phyloP scores from a whole-genome alignment of 148 eudicot species.

The Silene conica region DNA sequence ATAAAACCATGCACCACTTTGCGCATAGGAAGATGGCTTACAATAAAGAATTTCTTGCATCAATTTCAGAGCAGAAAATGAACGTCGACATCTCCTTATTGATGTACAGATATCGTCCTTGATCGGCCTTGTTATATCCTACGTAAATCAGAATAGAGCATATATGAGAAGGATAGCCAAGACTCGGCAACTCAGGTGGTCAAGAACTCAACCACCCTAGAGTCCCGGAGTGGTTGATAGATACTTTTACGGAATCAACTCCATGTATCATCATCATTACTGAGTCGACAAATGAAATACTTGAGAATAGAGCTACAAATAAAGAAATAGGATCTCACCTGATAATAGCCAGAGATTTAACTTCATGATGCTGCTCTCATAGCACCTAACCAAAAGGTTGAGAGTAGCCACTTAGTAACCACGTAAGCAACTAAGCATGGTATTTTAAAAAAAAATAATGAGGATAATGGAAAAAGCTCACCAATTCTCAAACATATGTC shows the following conservation, averaged over 20 bases:
- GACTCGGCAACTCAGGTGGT: not conserved
- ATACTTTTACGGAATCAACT: not conserved
- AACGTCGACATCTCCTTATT: conserved; percentile 71
- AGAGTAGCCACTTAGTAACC: conserved; percentile 10
- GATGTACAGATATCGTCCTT: conserved; percentile 62
- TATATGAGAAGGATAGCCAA: not conserved
- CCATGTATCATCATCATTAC: not conserved
- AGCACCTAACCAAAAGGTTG: conserved; percentile 57
- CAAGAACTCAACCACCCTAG: not conserved
- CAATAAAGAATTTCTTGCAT: conserved; percentile 95
- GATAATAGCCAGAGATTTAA: conserved; percentile 86
- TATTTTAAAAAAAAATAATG: not conserved
- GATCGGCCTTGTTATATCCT: conserved; percentile 93
- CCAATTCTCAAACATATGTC: conserved; percentile 86
- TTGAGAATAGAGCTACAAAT: not conserved
- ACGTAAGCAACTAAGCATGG: conserved; percentile 1
- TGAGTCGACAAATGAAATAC: not conserved
- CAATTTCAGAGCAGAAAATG: conserved; percentile 81
- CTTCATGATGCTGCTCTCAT: conserved; percentile 65
- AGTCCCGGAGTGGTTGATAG: not conserved
- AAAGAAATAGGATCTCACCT: conserved; percentile 44
- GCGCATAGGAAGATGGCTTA: conserved; percentile 38
- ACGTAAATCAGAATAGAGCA: conserved; percentile 8
- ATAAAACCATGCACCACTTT: not conserved
- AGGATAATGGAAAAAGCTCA: conserved; percentile 20